A percentile compares a stretch with the other conserved stretches of the same genome.
These are phyloP conservation scores for Endogone sp. DNA, from an alignment of 192 early-diverging fungal genomes.

Conservation along the genomic window DNA sequence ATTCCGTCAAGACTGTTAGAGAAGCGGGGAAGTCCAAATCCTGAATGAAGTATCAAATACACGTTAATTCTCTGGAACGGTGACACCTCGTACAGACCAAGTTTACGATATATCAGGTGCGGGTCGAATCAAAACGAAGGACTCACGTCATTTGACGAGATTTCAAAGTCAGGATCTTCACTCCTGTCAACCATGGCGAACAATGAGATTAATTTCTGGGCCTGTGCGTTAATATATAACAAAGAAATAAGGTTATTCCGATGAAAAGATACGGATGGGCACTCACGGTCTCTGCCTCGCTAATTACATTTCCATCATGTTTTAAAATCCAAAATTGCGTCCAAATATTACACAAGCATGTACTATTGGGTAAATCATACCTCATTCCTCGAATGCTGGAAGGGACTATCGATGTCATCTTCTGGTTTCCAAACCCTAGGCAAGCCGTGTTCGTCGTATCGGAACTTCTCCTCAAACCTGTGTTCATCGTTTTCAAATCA, in stretches of 20 bases:
- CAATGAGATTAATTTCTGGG: slow-evolving; percentile 58
- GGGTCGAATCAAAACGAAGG: neutral
- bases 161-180: slow-evolving; percentile 21
- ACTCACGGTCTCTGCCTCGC: too few relatives aligned
- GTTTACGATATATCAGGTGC: neutral
- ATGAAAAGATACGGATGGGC: too few relatives aligned
- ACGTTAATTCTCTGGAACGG: neutral
- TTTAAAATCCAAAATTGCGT: neutral
- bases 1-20: slow-evolving; percentile 55
- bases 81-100: slow-evolving; percentile 3
- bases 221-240: slow-evolving; percentile 34
- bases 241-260: neutral
- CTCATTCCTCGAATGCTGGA: slow-evolving; percentile 67
- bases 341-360: neutral
- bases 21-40: slow-evolving; percentile 62
- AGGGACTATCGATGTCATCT: slow-evolving; percentile 92
- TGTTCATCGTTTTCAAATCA: slow-evolving; percentile 1
- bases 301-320: too few relatives aligned
- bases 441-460: slow-evolving; percentile 90
- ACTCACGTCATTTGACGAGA: slow-evolving; percentile 34
- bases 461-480: slow-evolving; percentile 86
- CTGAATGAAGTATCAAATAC: neutral
- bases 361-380: slow-evolving; percentile 18
- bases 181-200: slow-evolving; percentile 72
- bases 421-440: slow-evolving; percentile 93